Base-by-base conservation (phyloP, 345 rosid genomes). In the Rubroshorea leprosula region DNA sequence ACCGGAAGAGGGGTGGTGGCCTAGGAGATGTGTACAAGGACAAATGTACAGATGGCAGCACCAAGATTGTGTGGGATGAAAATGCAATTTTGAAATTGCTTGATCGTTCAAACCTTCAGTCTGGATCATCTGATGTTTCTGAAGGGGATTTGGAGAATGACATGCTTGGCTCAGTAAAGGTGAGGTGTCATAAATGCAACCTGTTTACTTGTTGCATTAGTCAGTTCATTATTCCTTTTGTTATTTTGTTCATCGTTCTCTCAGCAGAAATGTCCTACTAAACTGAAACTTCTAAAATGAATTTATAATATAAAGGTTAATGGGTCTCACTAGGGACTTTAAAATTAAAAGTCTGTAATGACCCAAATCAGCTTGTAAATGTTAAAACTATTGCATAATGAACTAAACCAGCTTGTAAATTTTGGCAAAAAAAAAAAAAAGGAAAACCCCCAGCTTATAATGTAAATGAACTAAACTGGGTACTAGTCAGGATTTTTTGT, bases 161-260 rank as follows among this genome's bases (percentile, higher is more conserved):
- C 72, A 81, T 94, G 96, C 99, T 94, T 60, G 99, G 99, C 69
- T 81, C 99, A 21, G 95, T 94, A 50, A 94, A 94, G 97, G 99
- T 94, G 73, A 68, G 65, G 20, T 53, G 23, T 74, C 50, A 31
- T 73, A 24, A 46, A 69, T 13, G 6, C 54, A 20, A 54, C 26
- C 53, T 65, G 39, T 15, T 21, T 3, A 15, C 29, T 56, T 22
- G 39, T 24, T 24, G 29, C 29, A 50, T 25, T 49, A 24, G 44
- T 65, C 29, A 13, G 58, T 47, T 38, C n/a, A 24, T 8, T 46
- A 29, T 9, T 29, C 35, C 35, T 9, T 29, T 29, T 29, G n/a
- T 35, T 35, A 1, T 35, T 35, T 13, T 8, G 41, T 35, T 35
- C 12, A 35, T 35, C 11, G 41, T 13, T 35, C 12, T 2, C 11